Base-by-base conservation (phyloP, 257 asterid species). In the Rhazya stricta region DNA sequence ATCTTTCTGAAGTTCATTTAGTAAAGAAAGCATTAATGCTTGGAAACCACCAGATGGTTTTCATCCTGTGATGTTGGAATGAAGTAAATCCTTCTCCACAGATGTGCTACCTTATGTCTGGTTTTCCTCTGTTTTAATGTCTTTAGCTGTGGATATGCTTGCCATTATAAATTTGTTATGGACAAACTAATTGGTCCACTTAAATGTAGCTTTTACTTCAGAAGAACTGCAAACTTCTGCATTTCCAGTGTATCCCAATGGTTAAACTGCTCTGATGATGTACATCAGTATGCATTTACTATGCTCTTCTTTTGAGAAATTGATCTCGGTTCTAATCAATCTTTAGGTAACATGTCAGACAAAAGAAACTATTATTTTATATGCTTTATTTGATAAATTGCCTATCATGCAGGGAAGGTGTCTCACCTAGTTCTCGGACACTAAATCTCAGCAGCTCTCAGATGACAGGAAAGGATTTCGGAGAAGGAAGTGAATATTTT, bases 341-440 rank as follows among this genome's bases (percentile, higher is more conserved):
- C 43, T 58, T 73, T 43, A 30, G n/a, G n/a, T 6, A 21, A 4
- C 21, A 51, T 51, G 5, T 51, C 2, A 19, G 21, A 51, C 58
- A 51, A 51, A 51, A 51, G 0, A 18, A n/a, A n/a, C 48, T 76
- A 37, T 30, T 56, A 46, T 53, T 53, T 27, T 45, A 68, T 56
- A 30, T 65, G 9, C 45, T 13, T 25, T 70, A 39, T 61, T 69
- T 80, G 76, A 78, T 6, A 30, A 71, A 69, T 69, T 50, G 39
- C 75, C 39, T 30, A 77, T 68, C 80, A n/a, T 76, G 77, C 88
- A 88, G 93, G 89, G 81, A 85, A 73, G 75, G 46, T 62, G 60
- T 19, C 51, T 70, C 80, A 36, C 36, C 11, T 75, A 16, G 82
- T 65, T 68, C 67, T 72, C 82, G 80, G 68, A 73, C 39, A 62